Evolutionary conservation across 1,139 yeast species (phyloP), one percentile per base, ranked within the genome.

Genomic region (Hyphopichia fennica): DNA sequence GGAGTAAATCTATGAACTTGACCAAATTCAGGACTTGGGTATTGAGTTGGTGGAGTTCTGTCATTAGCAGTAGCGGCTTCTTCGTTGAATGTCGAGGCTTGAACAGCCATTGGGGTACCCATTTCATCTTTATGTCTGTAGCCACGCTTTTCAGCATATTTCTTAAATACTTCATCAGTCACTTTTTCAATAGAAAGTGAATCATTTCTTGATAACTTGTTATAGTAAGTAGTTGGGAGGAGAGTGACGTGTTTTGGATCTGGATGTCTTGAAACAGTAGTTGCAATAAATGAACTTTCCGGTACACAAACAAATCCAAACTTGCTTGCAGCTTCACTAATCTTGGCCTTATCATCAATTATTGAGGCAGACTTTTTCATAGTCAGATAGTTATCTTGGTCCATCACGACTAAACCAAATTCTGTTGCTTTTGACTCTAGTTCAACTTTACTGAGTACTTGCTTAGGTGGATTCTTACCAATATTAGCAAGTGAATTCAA

Each of bases 201-300:
- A 44, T 74, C 79, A 38, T 67, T 66, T 42, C 68, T 70, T 16
- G 79, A 60, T 47, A 84, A 62, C 56, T 80, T 81, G 49, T 76
- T 76, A 59, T 82, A 85, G 56, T 84, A 84, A 3, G 81, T 72
- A 8, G 76, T 67, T 13, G 91, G 90, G 31, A 85, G 57, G 7
- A 83, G 81, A 42, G 82, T 82, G 30, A 83, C 83, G 49, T 79
- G 78, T 11, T 67, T 63, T n/a, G 72, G 61, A 46, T 82, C 87
- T 2, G 86, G 81, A 8, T 61, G 62, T 52, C 77, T 72, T 10
- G 79, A 75, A 27, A 76, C 73, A 2, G 83, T 80, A 0, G 87
- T 82, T 2, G 87, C 80, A 46, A 84, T 64, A 51, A 77, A 83
- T 3, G 82, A 68, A 15, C 71, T 56, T 38, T 67, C 69, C 3